phyloP scores from a whole-genome alignment of 495 filamentous ascomycete species.

The Pseudomonodictys pantanalensis region DNA sequence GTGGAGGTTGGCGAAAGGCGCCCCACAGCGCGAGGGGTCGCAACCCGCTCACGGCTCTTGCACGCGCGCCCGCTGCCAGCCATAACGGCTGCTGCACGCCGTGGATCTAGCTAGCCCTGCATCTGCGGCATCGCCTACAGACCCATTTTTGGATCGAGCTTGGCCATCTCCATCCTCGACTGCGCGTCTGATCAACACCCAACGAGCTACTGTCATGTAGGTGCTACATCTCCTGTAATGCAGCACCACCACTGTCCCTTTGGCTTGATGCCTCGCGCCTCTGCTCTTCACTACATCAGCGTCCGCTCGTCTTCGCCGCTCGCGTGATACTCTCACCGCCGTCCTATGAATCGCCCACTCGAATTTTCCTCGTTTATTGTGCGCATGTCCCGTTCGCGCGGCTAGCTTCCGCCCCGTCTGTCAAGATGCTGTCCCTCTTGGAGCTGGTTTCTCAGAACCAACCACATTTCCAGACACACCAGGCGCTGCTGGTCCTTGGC shows the following conservation, averaged over 20 bases:
- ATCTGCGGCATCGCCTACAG: constrained; percentile 23
- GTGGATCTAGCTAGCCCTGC: constrained; percentile 28
- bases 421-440: constrained; percentile 37
- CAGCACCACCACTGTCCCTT: not conserved
- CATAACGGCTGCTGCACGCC: too few relatives aligned
- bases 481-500: constrained; percentile 81
- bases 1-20: too few relatives aligned
- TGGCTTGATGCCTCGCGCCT: constrained; percentile 12
- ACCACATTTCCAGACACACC: constrained; percentile 64
- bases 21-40: too few relatives aligned
- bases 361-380: constrained; percentile 9
- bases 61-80: too few relatives aligned
- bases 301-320: constrained; percentile 2
- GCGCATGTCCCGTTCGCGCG: constrained; percentile 19
- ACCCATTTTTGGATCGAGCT: constrained; percentile 8
- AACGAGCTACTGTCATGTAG: constrained; percentile 10
- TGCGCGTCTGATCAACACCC: not conserved
- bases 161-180: constrained; percentile 2
- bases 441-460: constrained; percentile 41
- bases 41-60: too few relatives aligned
- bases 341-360: not conserved
- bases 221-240: constrained; percentile 27
- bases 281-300: not conserved
- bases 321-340: constrained; percentile 1
- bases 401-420: not conserved